Percentiles rank a stretch among this genome's conserved stretches.
These are phyloP conservation scores for Bryoerythrophyllum caledonicum DNA, from an alignment of 225 moss, liverwort and hornwort species.

Conservation along the genomic window DNA sequence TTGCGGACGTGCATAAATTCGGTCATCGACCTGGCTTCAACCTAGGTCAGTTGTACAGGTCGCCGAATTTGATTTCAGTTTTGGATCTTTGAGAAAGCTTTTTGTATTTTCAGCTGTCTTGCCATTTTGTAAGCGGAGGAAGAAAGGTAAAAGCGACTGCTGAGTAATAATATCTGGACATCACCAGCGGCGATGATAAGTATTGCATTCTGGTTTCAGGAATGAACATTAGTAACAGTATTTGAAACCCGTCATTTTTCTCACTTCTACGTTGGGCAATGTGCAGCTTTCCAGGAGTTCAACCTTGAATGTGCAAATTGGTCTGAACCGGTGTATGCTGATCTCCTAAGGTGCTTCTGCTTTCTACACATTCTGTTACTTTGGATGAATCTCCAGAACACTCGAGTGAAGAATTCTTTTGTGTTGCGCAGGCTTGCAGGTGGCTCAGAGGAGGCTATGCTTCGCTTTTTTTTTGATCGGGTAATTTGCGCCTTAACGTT, in stretches of 20 bases:
- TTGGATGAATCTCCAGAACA: background rate
- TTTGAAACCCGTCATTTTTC: slow-evolving; percentile 11
- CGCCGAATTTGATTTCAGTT: background rate
- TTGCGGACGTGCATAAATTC: slow-evolving; percentile 86
- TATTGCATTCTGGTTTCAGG: background rate
- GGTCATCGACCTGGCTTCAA: slow-evolving; percentile 94
- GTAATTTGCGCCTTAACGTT: slow-evolving; percentile 38
- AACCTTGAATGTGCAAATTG: slow-evolving; percentile 96
- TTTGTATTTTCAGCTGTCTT: background rate
- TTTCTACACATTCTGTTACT: slow-evolving; percentile 12
- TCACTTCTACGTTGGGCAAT: slow-evolving; percentile 18
- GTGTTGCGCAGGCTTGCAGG: slow-evolving; percentile 69
- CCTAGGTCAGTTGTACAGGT: slow-evolving; percentile 45
- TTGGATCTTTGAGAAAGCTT: background rate
- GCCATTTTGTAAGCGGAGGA: background rate
- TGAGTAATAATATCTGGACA: background rate
- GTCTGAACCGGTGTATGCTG: slow-evolving; percentile 83
- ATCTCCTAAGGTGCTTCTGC: slow-evolving; percentile 68
- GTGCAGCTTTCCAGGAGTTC: slow-evolving; percentile 92
- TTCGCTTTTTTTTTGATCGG: slow-evolving; percentile 72
- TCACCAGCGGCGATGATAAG: background rate
- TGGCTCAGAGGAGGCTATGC: slow-evolving; percentile 85
- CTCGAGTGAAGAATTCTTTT: slow-evolving; percentile 13
- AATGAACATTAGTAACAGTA: background rate
- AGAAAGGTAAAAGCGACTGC: background rate